Evolutionary conservation across 2,329 filamentous ascomycete genomes (phyloP), one percentile per base, ranked within the genome.

Genomic region (Calonectria leucothoes): DNA sequence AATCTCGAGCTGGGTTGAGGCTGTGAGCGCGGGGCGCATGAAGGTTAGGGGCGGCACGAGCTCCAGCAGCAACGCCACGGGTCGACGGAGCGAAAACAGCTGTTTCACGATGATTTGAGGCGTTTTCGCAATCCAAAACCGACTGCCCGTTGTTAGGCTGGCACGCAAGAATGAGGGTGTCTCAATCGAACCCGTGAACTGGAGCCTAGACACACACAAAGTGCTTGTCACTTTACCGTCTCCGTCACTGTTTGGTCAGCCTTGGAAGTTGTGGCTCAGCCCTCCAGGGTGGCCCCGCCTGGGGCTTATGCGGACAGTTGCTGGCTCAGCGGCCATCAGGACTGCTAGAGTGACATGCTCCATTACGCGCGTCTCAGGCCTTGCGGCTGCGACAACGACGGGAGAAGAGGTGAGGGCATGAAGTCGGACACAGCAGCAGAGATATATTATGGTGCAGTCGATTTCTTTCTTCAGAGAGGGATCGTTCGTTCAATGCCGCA

Each of bases 251-350:
- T 49, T 77, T 75, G 73, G 78, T 82, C 81, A 82, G 79, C 81
- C 75, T 82, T 79, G 80, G 37, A 65, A 79, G 77, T 73, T 76
- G 81, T 82, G 81, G 81, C 81, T 81, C 71, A 76, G 72, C 66
- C 61, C 61, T 74, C 74, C 69, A 73, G 76, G 73, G 48, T 65
- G 45, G 74, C 77, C 77, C 78, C 78, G 76, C 70, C 68, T 75
- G 75, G 61, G 75, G 75, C 70, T 35, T 70, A 64, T 70, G 71
- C 48, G 23, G 45, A 29, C 31, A 35, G 66, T 39, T 64, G 42
- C 68, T 25, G 67, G 55, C 55, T 61, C 23, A 61, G 55, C 35
- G 55, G 55, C 55, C 55, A 61, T 37, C 55, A 7, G 35, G 55
- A 39, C 55, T 23, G 33, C 33, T 39, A 6, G 33, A 61, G 55